Evolutionary conservation across 163 green algal genomes (phyloP).

Genomic region (Chlorella variabilis): DNA sequence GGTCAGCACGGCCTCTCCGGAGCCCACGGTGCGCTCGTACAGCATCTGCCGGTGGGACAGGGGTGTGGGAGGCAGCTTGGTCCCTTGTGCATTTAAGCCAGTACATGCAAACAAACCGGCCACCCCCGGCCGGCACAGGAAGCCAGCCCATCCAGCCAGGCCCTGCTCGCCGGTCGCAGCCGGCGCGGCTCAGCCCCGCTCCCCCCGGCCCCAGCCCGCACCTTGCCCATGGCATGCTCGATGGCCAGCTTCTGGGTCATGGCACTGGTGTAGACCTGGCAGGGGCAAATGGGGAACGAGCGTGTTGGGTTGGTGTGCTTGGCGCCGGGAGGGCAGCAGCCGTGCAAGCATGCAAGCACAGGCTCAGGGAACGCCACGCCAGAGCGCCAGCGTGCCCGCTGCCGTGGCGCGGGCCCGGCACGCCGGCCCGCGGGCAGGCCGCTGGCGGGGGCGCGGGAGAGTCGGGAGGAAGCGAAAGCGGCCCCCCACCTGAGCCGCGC

Average conservation of each 20-base stretch:
- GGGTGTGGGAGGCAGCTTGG: background rate
- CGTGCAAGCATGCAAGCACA: too few species aligned
- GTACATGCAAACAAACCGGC: too few species aligned
- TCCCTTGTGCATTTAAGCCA: too few species aligned
- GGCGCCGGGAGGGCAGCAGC: too few species aligned
- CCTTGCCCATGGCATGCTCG: conserved; percentile 46
- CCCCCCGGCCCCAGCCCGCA: background rate
- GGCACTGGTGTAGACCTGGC: conserved; percentile 38
- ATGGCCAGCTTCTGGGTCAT: conserved; percentile 28
- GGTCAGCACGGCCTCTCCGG: conserved; percentile 57
- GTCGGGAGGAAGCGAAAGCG: background rate
- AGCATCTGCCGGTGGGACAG: conserved; percentile 55
- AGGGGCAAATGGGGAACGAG: background rate
- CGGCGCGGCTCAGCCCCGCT: too few species aligned
- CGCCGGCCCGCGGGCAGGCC: too few species aligned
- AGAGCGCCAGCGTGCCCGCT: too few species aligned
- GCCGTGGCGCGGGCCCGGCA: too few species aligned
- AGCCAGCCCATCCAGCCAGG: too few species aligned
- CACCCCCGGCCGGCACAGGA: too few species aligned
- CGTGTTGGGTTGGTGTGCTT: background rate
- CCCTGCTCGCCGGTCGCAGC: too few species aligned
- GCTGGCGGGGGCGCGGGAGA: background rate
- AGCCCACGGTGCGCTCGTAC: conserved; percentile 66
- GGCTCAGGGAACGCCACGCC: too few species aligned
- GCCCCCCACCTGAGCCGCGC: conserved; percentile 29